Evolutionary conservation across 306 rosid species (phyloP).

Genomic region (Herpetospermum pedunculosum): DNA sequence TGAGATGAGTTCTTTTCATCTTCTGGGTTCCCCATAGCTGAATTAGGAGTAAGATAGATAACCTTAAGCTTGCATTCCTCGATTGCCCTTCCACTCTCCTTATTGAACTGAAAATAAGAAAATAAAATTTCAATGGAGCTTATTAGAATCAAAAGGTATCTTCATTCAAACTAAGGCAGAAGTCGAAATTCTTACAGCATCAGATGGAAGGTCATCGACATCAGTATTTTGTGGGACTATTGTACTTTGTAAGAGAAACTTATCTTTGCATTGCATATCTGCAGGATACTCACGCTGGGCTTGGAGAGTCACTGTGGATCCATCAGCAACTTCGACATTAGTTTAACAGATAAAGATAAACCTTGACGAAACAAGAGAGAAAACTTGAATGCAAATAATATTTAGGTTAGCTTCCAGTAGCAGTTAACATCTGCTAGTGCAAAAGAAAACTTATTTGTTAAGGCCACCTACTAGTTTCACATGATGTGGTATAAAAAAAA

Average conservation of each 20-base stretch:
- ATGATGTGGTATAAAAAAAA: not conserved
- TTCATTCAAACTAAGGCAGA: not conserved
- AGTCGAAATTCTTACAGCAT: conserved; percentile 47
- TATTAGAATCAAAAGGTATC: not conserved
- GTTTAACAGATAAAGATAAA: not conserved
- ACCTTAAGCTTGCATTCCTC: conserved; percentile 92
- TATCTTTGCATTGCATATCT: conserved; percentile 82
- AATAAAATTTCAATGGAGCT: not conserved
- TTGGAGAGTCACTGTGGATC: conserved; percentile 81
- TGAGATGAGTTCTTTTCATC: conserved; percentile 43
- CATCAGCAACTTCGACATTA: conserved; percentile 16
- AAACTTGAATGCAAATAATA: not conserved
- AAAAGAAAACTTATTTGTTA: not conserved
- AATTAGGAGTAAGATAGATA: conserved; percentile 31
- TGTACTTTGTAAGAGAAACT: conserved; percentile 89
- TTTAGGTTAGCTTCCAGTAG: not conserved
- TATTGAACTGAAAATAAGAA: conserved; percentile 48
- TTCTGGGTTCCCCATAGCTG: conserved; percentile 46
- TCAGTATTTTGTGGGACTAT: conserved; percentile 52
- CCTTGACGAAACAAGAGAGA: not conserved
- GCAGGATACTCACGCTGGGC: conserved; percentile 81
- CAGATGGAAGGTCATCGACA: conserved; percentile 66
- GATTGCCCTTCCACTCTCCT: conserved; percentile 61
- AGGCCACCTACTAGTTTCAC: not conserved
- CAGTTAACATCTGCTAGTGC: not conserved